Conservation (phyloP, 805 yeast species). For the Ogataea nitratoaversa region DNA sequence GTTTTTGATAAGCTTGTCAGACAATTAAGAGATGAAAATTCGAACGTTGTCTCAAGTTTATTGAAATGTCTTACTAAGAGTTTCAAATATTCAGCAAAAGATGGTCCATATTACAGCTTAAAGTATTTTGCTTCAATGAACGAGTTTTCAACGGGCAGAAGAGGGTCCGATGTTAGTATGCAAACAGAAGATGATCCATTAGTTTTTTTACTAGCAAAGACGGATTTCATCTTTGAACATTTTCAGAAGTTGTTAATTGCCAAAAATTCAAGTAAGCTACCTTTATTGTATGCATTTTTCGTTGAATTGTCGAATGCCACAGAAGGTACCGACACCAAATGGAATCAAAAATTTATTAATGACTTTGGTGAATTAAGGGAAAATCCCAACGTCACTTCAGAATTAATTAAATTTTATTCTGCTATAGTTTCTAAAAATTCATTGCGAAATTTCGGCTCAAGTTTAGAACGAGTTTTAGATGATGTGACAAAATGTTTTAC, state of each 20-base stretch:
- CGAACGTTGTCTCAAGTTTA: slow-evolving; percentile 47
- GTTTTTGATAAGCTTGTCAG: slow-evolving; percentile 31
- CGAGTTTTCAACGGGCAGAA: slow-evolving; percentile 18
- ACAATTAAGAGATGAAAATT: slow-evolving; percentile 40
- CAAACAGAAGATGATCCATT: slow-evolving; percentile 28
- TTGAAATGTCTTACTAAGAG: slow-evolving; percentile 41
- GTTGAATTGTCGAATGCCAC: slow-evolving; percentile 24
- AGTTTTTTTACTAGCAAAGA: slow-evolving; percentile 9
- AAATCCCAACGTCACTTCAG: slow-evolving; percentile 25
- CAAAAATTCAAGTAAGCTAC: slow-evolving; percentile 12
- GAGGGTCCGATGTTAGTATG: slow-evolving; percentile 40
- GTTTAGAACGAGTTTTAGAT: slow-evolving; percentile 18
- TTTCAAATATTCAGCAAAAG: slow-evolving; percentile 28
- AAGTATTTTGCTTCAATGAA: slow-evolving; percentile 22
- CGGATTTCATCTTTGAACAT: slow-evolving; percentile 15
- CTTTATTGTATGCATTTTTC: slow-evolving; percentile 22
- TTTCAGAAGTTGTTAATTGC: slow-evolving; percentile 14
- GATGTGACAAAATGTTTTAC: slow-evolving; percentile 19
- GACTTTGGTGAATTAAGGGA: slow-evolving; percentile 19
- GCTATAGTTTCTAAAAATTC: slow-evolving; percentile 30
- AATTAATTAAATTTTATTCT: slow-evolving; percentile 34
- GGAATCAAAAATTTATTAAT: slow-evolving; percentile 15
- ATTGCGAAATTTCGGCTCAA: slow-evolving; percentile 29
- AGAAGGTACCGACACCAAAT: slow-evolving; percentile 22
- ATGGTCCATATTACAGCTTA: slow-evolving; percentile 31